Conservation (phyloP, 1,139 yeast species). For the Taphrina pruni region DNA sequence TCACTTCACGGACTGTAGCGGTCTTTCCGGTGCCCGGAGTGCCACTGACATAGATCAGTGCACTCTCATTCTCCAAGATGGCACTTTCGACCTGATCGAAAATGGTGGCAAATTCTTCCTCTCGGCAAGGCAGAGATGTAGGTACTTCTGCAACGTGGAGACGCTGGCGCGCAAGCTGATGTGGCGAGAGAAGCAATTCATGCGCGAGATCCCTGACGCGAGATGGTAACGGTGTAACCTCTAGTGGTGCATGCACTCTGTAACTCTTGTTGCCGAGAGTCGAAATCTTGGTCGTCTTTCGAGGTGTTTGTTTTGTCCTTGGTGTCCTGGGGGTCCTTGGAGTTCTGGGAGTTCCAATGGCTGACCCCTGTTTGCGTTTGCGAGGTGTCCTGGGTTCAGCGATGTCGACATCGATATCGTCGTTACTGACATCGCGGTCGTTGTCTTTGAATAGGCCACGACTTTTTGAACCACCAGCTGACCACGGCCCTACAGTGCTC, state of each 20-base stretch:
- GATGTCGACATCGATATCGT: neutral
- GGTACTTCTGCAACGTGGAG: conserved; percentile 71
- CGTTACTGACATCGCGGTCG: neutral
- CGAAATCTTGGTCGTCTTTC: conserved; percentile 1
- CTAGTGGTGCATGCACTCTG: conserved; percentile 40
- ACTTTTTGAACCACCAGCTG: neutral
- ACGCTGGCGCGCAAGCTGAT: conserved; percentile 63
- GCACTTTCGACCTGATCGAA: conserved; percentile 77
- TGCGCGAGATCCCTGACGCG: conserved; percentile 41
- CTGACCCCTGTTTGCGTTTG: conserved; percentile 2
- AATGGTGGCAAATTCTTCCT: conserved; percentile 77
- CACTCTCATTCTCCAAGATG: conserved; percentile 72
- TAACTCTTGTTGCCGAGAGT: conserved; percentile 33
- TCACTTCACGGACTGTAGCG: conserved; percentile 86
- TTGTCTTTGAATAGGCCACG: neutral
- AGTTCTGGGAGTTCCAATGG: neutral
- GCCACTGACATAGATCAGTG: conserved; percentile 89
- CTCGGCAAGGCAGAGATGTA: conserved; percentile 81
- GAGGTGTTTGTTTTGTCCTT: conserved; percentile 9
- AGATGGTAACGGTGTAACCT: conserved; percentile 47
- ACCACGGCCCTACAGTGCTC: conserved; percentile 3
- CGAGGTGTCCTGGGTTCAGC: conserved; percentile 24
- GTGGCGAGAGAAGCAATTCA: conserved; percentile 48
- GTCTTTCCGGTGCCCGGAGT: conserved; percentile 99
- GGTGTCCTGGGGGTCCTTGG: conserved; percentile 1